Conservation (phyloP, 257 asterid species). For the Leonotis leonurus region DNA sequence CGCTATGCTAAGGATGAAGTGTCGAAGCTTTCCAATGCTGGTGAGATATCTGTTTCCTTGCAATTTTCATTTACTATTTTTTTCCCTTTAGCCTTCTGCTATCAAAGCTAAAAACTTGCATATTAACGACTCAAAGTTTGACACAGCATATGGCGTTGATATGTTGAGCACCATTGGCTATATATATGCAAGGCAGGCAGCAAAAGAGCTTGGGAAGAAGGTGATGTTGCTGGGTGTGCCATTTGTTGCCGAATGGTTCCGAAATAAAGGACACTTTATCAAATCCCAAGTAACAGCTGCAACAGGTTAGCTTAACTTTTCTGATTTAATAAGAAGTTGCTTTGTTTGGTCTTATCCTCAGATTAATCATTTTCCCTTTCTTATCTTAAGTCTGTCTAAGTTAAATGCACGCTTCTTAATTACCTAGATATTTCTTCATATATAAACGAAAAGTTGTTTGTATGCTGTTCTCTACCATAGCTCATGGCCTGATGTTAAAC, state of each 20-base stretch:
- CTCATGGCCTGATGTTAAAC: not conserved
- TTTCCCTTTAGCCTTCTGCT: not conserved
- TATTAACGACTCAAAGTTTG: constrained; percentile 27
- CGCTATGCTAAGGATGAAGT: constrained; percentile 80
- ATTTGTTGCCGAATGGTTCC: constrained; percentile 97
- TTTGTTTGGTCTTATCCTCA: not conserved
- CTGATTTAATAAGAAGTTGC: not conserved
- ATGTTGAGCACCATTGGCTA: constrained; percentile 97
- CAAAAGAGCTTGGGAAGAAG: constrained; percentile 98
- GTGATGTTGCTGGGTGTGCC: constrained; percentile 94
- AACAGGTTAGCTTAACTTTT: constrained; percentile 53
- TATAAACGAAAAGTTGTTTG: not conserved
- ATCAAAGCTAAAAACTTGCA: constrained; percentile 13
- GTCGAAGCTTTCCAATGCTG: constrained; percentile 81
- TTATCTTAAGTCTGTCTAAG: not conserved
- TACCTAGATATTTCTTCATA: not conserved
- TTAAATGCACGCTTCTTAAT: constrained; percentile 5
- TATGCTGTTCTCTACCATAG: too few relatives aligned
- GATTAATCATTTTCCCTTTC: not conserved
- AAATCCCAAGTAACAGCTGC: constrained; percentile 99
- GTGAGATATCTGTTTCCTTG: constrained; percentile 25
- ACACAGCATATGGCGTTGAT: constrained; percentile 94
- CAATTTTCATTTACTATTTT: not conserved
- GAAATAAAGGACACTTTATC: constrained; percentile 93
- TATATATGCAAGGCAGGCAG: constrained; percentile 89